Evolutionary conservation across 2,329 filamentous ascomycete species (phyloP), one percentile per base, ranked within the genome.

Genomic region (Geosmithia flava): DNA sequence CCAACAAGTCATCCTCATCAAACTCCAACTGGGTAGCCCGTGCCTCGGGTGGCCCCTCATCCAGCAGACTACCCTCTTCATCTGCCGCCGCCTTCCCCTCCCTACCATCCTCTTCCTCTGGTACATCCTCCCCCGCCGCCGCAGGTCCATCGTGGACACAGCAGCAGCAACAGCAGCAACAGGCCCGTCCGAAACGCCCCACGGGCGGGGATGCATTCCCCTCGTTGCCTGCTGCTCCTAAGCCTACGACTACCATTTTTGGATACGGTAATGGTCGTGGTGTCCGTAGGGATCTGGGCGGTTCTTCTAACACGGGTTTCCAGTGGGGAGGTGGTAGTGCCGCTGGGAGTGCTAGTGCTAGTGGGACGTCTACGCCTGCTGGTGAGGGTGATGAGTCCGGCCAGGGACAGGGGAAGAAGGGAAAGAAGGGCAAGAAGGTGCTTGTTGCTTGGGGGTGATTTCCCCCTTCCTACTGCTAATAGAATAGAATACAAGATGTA

Each of bases 221-320:
- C 0, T 83, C 88, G 1, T 73, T 96, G 1, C 90, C 90, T 0
- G 74, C 81, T 0, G 89, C 88, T 1, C 76, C 85, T 0, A 96
- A 82, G 57, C 76, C 77, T 3, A 69, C 70, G 42, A 80, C 76
- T 1, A 79, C 76, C 0, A 78, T 82, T 43, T 80, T 81, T 48
- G 77, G 77, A 2, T 81, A 81, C 54, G 78, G 78, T 2, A 62
- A 67, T 4, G 67, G 78, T 3, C 61, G 66, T 3, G 62, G 69
- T 30, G 77, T 83, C 16, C 68, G 76, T 44, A 63, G 79, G 42
- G 78, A 81, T 55, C 56, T 58, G 6, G 63, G 42, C 37, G 4
- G 41, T 13, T 7, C 23, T 17, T 33, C 67, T 33, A 67, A 71
- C 16, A 75, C 74, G 0, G 72, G 70, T 2, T 80, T 80, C 54